These are phyloP conservation scores for Aspergillus luchuensis DNA, from an alignment of 2,329 filamentous ascomycete genomes.

Conservation along the genomic window DNA sequence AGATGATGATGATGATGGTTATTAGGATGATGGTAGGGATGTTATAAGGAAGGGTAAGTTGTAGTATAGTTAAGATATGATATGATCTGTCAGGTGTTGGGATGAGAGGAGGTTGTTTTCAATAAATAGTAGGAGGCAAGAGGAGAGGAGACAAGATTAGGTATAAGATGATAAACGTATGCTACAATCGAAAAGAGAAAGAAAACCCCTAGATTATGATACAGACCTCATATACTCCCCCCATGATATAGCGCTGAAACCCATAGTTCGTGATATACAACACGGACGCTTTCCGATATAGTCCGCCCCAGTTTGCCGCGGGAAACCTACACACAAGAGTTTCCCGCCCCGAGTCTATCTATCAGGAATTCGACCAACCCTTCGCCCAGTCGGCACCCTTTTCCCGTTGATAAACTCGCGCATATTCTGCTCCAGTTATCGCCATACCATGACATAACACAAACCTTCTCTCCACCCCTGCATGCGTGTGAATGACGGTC, in stretches of 20 bases:
- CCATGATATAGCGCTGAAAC: conserved; percentile 25
- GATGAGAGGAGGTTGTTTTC: background rate
- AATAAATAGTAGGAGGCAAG: background rate
- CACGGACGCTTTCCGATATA: conserved; percentile 22
- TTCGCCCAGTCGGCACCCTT: conserved; percentile 27
- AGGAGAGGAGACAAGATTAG: background rate
- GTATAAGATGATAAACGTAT: conserved; percentile 10
- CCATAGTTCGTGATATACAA: conserved; percentile 35
- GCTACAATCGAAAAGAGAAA: conserved; percentile 8
- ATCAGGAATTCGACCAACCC: conserved; percentile 18
- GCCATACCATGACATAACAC: conserved; percentile 24
- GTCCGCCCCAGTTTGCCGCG: conserved; percentile 35
- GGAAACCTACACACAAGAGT: conserved; percentile 30
- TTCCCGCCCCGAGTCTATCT: conserved; percentile 34
- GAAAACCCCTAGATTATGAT: conserved; percentile 8
- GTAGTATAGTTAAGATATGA: background rate
- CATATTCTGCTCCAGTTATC: conserved; percentile 21
- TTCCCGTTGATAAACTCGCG: conserved; percentile 37
- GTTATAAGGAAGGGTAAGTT: background rate
- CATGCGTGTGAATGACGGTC: background rate
- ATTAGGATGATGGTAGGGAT: background rate
- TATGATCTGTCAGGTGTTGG: background rate
- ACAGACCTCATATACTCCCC: conserved; percentile 16
- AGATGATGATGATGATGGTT: too few species aligned
- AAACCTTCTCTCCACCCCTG: conserved; percentile 18